These are phyloP conservation scores for Lentinula sp. DNA, from an alignment of 768 basidiomycete genomes.

Conservation along the genomic window DNA sequence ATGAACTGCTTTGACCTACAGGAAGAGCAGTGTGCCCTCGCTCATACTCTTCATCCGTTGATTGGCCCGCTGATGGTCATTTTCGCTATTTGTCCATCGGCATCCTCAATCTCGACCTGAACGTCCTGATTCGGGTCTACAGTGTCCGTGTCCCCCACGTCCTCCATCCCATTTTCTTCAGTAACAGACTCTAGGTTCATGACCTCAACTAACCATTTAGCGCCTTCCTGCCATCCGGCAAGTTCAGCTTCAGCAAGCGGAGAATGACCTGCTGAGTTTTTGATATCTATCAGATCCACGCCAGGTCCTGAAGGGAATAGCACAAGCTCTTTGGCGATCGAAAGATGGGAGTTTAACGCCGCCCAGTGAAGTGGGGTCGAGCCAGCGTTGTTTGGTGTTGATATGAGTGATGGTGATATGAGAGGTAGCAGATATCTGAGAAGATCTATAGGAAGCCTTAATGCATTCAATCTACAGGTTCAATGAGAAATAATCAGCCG, in stretches of 20 bases:
- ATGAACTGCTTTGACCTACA: background rate
- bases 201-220: constrained; percentile 73
- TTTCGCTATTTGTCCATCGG: constrained; percentile 61
- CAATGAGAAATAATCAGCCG: constrained; percentile 7
- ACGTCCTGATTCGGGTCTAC: constrained; percentile 34
- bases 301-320: constrained; percentile 53
- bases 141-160: constrained; percentile 21
- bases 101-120: constrained; percentile 67
- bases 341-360: constrained; percentile 73
- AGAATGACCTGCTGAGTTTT: constrained; percentile 66
- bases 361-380: constrained; percentile 95
- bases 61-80: constrained; percentile 45
- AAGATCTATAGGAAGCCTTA: constrained; percentile 56
- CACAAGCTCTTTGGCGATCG: constrained; percentile 53
- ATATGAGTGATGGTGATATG: constrained; percentile 45
- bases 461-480: constrained; percentile 30
- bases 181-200: constrained; percentile 62
- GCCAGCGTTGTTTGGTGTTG: constrained; percentile 58
- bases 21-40: background rate
- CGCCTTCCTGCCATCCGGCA: constrained; percentile 78
- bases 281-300: constrained; percentile 64
- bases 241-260: constrained; percentile 81
- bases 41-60: background rate
- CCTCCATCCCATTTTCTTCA: constrained; percentile 27
- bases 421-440: constrained; percentile 69